These are phyloP conservation scores for Saccharomycopsis lassenensis DNA, from an alignment of 805 yeast species.

Conservation along the genomic window DNA sequence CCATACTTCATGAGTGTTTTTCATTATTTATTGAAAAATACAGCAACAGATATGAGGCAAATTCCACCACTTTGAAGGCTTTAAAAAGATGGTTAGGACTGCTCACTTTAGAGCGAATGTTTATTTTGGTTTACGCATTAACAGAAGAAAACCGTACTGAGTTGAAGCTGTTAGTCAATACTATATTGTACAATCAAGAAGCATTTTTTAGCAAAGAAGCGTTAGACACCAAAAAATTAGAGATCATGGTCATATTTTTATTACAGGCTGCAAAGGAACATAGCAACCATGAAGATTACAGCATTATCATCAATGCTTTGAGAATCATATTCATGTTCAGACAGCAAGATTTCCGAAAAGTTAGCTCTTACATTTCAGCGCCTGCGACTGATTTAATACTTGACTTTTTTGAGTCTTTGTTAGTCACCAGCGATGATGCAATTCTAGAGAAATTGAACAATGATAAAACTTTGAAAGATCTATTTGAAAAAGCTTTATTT, in stretches of 20 bases:
- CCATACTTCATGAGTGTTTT: slow-evolving; percentile 22
- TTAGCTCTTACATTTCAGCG: slow-evolving; percentile 23
- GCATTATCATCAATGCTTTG: slow-evolving; percentile 23
- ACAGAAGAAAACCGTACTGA: slow-evolving; percentile 19
- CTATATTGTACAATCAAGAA: slow-evolving; percentile 25
- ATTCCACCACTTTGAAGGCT: slow-evolving; percentile 13
- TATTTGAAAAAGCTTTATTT: slow-evolving; percentile 20
- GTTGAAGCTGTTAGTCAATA: slow-evolving; percentile 23
- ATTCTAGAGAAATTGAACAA: slow-evolving; percentile 17
- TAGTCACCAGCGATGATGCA: slow-evolving; percentile 24
- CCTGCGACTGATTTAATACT: slow-evolving; percentile 18
- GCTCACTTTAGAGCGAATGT: slow-evolving; percentile 23
- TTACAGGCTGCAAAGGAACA: slow-evolving; percentile 17
- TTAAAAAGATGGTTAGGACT: slow-evolving; percentile 25
- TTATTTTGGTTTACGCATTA: slow-evolving; percentile 21
- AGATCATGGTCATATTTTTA: slow-evolving; percentile 25
- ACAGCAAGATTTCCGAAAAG: slow-evolving; percentile 22
- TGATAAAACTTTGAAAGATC: slow-evolving; percentile 18
- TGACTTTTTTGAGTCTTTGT: slow-evolving; percentile 21
- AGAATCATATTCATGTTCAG: slow-evolving; percentile 26
- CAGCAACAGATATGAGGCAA: slow-evolving; percentile 9
- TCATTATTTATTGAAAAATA: slow-evolving; percentile 26
- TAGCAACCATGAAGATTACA: slow-evolving; percentile 13
- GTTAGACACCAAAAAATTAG: slow-evolving; percentile 26
- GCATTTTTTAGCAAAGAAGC: slow-evolving; percentile 23